Evolutionary conservation across 192 early-diverging fungal genomes (phyloP).

Genomic region (Coemansia sp.): DNA sequence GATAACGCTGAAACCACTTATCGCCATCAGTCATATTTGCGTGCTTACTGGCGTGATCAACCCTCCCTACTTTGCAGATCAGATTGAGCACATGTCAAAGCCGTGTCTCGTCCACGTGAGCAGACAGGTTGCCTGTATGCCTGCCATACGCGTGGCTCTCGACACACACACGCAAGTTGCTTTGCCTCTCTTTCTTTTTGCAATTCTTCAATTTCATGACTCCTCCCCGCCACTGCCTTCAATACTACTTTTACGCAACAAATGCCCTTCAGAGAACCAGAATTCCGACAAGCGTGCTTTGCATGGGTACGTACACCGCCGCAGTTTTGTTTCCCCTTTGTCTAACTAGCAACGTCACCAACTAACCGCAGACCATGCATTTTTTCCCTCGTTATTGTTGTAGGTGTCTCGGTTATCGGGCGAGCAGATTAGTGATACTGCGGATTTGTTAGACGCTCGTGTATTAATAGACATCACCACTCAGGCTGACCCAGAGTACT

Average conservation of each 20-base stretch:
- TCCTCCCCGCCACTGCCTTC: neutral
- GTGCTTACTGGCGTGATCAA: neutral
- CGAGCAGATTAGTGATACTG: slow-evolving; percentile 20
- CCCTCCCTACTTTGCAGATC: slow-evolving; percentile 4
- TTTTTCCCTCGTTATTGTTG: neutral
- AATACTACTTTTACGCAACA: neutral
- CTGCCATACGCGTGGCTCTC: neutral
- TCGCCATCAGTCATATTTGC: neutral
- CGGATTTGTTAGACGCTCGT: slow-evolving; percentile 42
- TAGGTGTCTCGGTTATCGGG: slow-evolving; percentile 37
- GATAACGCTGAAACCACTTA: neutral
- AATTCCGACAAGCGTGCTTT: slow-evolving; percentile 44
- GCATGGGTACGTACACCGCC: slow-evolving; percentile 26
- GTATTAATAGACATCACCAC: slow-evolving; percentile 44
- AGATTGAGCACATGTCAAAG: slow-evolving; percentile 8
- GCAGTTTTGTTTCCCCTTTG: neutral
- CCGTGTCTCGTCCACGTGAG: slow-evolving; percentile 5
- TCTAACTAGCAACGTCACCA: slow-evolving; percentile 1
- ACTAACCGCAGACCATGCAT: neutral
- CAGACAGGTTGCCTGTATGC: neutral
- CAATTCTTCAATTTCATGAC: slow-evolving; percentile 8
- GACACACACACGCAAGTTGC: neutral
- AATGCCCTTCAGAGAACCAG: slow-evolving; percentile 32
- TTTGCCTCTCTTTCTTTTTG: neutral
- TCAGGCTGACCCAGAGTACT: slow-evolving; percentile 50